These are phyloP conservation scores for Thelonectria olida DNA, from an alignment of 2,329 filamentous ascomycete genomes.

Conservation along the genomic window DNA sequence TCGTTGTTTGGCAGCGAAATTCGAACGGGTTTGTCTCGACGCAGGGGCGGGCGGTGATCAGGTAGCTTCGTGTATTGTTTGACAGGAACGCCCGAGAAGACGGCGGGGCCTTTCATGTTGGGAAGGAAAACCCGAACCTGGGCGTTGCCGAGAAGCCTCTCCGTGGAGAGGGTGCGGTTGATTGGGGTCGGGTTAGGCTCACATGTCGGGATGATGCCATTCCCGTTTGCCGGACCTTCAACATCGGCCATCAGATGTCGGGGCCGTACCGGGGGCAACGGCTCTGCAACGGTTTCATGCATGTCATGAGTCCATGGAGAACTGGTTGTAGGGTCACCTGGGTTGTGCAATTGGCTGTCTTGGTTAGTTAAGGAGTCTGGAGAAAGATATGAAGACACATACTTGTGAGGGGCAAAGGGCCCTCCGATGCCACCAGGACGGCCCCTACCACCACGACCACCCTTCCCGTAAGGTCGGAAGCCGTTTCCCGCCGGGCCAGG, in stretches of 20 bases:
- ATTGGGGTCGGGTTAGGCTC: constrained; percentile 70
- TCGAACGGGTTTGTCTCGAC: constrained; percentile 94
- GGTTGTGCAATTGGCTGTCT: constrained; percentile 52
- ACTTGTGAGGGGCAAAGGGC: constrained; percentile 70
- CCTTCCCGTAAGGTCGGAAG: constrained; percentile 76
- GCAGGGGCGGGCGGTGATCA: constrained; percentile 91
- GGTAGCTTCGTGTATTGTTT: constrained; percentile 94
- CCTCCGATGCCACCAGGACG: constrained; percentile 68
- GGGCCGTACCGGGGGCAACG: constrained; percentile 50
- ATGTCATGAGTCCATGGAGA: constrained; percentile 94
- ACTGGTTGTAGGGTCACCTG: constrained; percentile 71
- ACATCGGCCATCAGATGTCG: constrained; percentile 53
- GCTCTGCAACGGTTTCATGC: constrained; percentile 75
- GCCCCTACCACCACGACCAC: constrained; percentile 71
- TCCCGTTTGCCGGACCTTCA: constrained; percentile 64
- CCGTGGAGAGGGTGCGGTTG: constrained; percentile 83
- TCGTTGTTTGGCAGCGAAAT: constrained; percentile 85
- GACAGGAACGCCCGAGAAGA: constrained; percentile 79
- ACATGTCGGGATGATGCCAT: constrained; percentile 64
- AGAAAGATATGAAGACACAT: constrained; percentile 49
- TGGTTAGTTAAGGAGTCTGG: constrained; percentile 38
- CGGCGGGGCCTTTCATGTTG: constrained; percentile 74
- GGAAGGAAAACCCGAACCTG: constrained; percentile 85
- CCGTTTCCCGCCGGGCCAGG: constrained; percentile 81
- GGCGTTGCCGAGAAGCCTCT: constrained; percentile 83